A percentile compares a stretch with the other conserved stretches of the same genome.
These are phyloP conservation scores for Huntiella savannae DNA, from an alignment of 2,329 filamentous ascomycete genomes.

Conservation along the genomic window DNA sequence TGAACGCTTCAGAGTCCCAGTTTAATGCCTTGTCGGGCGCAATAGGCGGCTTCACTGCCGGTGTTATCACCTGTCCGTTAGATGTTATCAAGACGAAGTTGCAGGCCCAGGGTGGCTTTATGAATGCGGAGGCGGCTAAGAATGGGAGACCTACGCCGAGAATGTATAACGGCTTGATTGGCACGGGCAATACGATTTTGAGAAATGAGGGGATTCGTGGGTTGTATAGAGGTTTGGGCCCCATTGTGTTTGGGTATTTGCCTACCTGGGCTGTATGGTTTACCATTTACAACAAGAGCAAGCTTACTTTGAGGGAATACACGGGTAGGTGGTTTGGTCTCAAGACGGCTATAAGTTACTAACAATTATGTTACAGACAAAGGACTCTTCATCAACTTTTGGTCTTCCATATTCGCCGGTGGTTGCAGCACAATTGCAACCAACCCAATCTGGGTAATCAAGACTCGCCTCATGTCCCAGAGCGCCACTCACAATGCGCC, in stretches of 20 bases:
- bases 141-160: slow-evolving; percentile 30
- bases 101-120: slow-evolving; percentile 80
- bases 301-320: slow-evolving; percentile 49
- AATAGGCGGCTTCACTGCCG: slow-evolving; percentile 76
- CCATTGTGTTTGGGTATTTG: slow-evolving; percentile 86
- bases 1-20: slow-evolving; percentile 36
- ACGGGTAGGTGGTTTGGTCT: slow-evolving; percentile 30
- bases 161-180: slow-evolving; percentile 72
- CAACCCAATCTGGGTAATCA: slow-evolving; percentile 99
- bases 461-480: slow-evolving; percentile 95
- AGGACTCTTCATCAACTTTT: slow-evolving; percentile 48
- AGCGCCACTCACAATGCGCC: slow-evolving; percentile 25
- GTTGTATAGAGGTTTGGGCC: slow-evolving; percentile 81
- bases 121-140: slow-evolving; percentile 18
- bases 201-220: slow-evolving; percentile 72
- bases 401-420: slow-evolving; percentile 78
- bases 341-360: background rate
- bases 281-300: slow-evolving; percentile 83
- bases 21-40: slow-evolving; percentile 79
- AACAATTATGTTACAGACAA: slow-evolving; percentile 9
- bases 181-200: slow-evolving; percentile 74
- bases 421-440: slow-evolving; percentile 85
- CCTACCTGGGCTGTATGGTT: slow-evolving; percentile 98
- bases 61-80: slow-evolving; percentile 85
- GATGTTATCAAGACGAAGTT: slow-evolving; percentile 99